Evolutionary conservation across 1,284 basidiomycete species (phyloP).

Genomic region (Puccinia sorghi): DNA sequence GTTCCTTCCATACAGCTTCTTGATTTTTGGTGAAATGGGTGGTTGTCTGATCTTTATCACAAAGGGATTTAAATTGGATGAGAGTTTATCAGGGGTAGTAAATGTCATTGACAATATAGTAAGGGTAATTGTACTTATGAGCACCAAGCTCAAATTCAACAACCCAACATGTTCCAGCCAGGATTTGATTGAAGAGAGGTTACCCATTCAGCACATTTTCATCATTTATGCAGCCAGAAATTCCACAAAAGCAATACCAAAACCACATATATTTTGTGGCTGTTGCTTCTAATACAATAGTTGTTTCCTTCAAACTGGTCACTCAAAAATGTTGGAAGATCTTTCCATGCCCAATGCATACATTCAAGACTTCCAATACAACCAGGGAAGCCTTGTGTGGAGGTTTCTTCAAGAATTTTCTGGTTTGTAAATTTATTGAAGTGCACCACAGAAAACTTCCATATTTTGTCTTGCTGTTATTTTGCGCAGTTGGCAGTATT

Average conservation of each 20-base stretch:
- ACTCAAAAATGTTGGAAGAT: slow-evolving; percentile 1
- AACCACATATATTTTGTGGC: slow-evolving; percentile 8
- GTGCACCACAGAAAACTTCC: neutral
- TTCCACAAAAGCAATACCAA: slow-evolving; percentile 31
- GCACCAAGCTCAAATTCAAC: slow-evolving; percentile 15
- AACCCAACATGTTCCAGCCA: slow-evolving; percentile 1
- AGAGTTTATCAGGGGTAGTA: slow-evolving; percentile 21
- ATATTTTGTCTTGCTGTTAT: neutral
- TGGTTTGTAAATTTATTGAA: neutral
- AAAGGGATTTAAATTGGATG: neutral
- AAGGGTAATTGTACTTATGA: slow-evolving; percentile 6
- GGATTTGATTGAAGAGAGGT: neutral
- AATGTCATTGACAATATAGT: slow-evolving; percentile 27
- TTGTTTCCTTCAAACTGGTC: slow-evolving; percentile 32
- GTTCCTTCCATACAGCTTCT: slow-evolving; percentile 1
- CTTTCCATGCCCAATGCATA: slow-evolving; percentile 30
- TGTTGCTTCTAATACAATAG: slow-evolving; percentile 13
- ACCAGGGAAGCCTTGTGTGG: slow-evolving; percentile 10
- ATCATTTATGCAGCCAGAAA: slow-evolving; percentile 16
- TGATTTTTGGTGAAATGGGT: slow-evolving; percentile 5
- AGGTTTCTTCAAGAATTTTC: neutral
- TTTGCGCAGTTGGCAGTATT: slow-evolving; percentile 3
- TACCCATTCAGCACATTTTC: slow-evolving; percentile 1
- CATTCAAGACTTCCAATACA: neutral
- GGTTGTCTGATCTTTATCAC: neutral